Evolutionary conservation across 441 rosid species (phyloP).

Genomic region (Kokia cookei): DNA sequence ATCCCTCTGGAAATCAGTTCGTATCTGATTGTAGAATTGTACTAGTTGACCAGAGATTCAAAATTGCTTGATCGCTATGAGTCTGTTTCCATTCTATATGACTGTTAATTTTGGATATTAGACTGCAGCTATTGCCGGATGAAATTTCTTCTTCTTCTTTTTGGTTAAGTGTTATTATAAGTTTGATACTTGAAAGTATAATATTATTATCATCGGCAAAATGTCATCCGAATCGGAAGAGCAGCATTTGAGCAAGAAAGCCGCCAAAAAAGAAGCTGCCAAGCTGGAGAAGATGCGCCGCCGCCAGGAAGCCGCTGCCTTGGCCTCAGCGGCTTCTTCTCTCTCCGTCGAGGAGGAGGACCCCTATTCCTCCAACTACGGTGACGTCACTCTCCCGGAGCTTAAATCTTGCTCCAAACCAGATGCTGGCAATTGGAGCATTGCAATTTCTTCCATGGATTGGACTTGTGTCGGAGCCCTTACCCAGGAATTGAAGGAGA

Average conservation of each 20-base stretch:
- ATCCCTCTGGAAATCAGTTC: background rate
- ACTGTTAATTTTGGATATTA: background rate
- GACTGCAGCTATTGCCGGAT: too few relatives aligned
- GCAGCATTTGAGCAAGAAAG: slow-evolving; percentile 52
- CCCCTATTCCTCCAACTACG: slow-evolving; percentile 46
- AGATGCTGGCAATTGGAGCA: slow-evolving; percentile 37
- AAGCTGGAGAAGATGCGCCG: slow-evolving; percentile 78
- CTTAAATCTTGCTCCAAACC: slow-evolving; percentile 46
- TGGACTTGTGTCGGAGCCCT: slow-evolving; percentile 45
- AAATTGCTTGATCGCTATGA: background rate
- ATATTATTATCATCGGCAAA: background rate
- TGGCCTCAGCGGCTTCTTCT: slow-evolving; percentile 28
- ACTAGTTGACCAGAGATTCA: background rate
- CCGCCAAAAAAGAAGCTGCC: slow-evolving; percentile 84
- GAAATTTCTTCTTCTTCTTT: too few relatives aligned
- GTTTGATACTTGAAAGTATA: background rate
- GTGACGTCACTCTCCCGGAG: slow-evolving; percentile 52
- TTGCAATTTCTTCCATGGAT: slow-evolving; percentile 29
- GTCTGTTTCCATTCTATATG: background rate
- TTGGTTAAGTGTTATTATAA: background rate
- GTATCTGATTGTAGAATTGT: background rate
- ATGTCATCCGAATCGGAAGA: slow-evolving; percentile 18
- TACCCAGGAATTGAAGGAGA: slow-evolving; percentile 31
- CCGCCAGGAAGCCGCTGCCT: slow-evolving; percentile 42
- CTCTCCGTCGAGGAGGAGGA: slow-evolving; percentile 47